phyloP scores from a whole-genome alignment of 768 basidiomycete species.

The Panaeolus papilionaceus region DNA sequence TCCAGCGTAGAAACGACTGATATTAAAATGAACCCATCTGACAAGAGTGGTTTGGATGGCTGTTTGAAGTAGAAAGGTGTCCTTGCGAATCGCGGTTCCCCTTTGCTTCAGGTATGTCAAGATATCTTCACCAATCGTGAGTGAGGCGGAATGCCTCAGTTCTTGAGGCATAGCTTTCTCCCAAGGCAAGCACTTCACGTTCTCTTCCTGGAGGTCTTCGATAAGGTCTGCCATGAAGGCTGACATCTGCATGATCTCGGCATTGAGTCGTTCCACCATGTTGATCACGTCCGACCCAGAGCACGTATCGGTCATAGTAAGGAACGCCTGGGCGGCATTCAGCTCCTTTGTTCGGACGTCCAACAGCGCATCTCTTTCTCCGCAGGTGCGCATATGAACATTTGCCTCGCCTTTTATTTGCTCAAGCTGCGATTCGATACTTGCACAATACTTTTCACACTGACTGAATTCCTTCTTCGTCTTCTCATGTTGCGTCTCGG shows the following conservation, averaged over 20 bases:
- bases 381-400: too few relatives aligned
- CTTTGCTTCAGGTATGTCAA: constrained; percentile 24
- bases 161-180: not conserved
- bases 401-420: too few relatives aligned
- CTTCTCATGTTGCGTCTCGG: too few relatives aligned
- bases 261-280: constrained; percentile 51
- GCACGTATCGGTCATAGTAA: constrained; percentile 46
- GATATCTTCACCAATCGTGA: constrained; percentile 21
- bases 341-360: constrained; percentile 52
- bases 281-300: constrained; percentile 52
- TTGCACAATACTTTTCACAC: too few relatives aligned
- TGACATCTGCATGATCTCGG: constrained; percentile 53
- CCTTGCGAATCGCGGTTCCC: constrained; percentile 21
- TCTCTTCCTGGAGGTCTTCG: constrained; percentile 21
- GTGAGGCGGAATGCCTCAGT: not conserved
- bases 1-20: constrained; percentile 15
- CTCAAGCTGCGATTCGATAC: too few relatives aligned
- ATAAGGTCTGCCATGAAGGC: constrained; percentile 52
- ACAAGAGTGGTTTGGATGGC: constrained; percentile 27
- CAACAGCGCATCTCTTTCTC: constrained; percentile 23
- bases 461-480: too few relatives aligned
- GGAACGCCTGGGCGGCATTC: constrained; percentile 50
- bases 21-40: constrained; percentile 16
- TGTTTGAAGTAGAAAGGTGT: constrained; percentile 29
- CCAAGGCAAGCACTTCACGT: constrained; percentile 14